Evolutionary conservation across 1,284 basidiomycete species (phyloP).

Genomic region (Quambalaria eucalypti): DNA sequence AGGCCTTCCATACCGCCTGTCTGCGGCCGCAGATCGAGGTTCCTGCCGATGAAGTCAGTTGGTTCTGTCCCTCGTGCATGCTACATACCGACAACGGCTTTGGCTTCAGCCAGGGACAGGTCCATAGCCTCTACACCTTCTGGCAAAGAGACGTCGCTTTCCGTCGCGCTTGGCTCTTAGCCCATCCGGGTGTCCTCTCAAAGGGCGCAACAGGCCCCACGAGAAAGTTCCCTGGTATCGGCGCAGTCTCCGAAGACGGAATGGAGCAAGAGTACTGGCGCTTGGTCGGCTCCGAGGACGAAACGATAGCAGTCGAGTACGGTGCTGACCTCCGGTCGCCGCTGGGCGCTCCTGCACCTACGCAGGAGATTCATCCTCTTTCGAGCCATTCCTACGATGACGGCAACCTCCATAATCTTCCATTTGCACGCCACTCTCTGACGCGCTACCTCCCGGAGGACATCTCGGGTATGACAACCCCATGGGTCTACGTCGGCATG

Average conservation of each 20-base stretch:
- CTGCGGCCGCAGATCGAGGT: conserved; percentile 90
- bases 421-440: conserved; percentile 76
- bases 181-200: neutral
- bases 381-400: conserved; percentile 79
- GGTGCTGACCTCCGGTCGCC: conserved; percentile 97
- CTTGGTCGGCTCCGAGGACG: conserved; percentile 74
- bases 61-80: conserved; percentile 91
- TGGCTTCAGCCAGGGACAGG: conserved; percentile 96
- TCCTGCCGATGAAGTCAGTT: too few relatives aligned
- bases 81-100: conserved; percentile 93
- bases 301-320: conserved; percentile 96
- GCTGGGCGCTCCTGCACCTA: conserved; percentile 93
- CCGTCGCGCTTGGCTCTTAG: conserved; percentile 51
- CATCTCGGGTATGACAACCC: conserved; percentile 98
- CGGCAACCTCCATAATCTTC: conserved; percentile 98
- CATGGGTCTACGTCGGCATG: conserved; percentile 99
- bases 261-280: conserved; percentile 96
- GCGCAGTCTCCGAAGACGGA: conserved; percentile 69
- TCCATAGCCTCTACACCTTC: conserved; percentile 84
- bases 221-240: conserved; percentile 4
- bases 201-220: too few relatives aligned
- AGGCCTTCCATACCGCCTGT: conserved; percentile 89
- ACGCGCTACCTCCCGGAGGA: conserved; percentile 90
- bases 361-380: conserved; percentile 80
- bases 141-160: conserved; percentile 84